Percentiles rank a stretch among this genome's conserved stretches.
Conservation (phyloP, 345 rosid species). For the Gossypium anomalum region DNA sequence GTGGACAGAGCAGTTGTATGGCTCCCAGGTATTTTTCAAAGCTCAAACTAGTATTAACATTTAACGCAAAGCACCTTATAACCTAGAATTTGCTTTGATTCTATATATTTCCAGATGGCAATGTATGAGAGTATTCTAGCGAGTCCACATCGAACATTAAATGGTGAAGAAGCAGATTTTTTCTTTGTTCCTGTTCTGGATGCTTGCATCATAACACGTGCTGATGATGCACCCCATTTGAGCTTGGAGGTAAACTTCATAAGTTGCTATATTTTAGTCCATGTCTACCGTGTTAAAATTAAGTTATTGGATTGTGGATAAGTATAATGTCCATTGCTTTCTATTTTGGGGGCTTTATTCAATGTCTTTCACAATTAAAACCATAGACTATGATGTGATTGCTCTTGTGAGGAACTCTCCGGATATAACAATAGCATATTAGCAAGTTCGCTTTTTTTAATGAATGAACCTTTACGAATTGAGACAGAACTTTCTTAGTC, state of each 20-base stretch:
- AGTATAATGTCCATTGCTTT: background rate
- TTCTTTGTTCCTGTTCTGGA: slow-evolving; percentile 99
- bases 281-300: background rate
- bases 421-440: background rate
- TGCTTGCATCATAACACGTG: slow-evolving; percentile 90
- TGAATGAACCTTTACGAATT: background rate
- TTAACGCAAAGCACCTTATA: slow-evolving; percentile 12
- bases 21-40: slow-evolving; percentile 67
- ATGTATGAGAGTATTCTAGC: slow-evolving; percentile 88
- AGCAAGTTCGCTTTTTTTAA: background rate
- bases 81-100: slow-evolving; percentile 3
- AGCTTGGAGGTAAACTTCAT: slow-evolving; percentile 52
- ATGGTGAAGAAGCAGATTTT: slow-evolving; percentile 93
- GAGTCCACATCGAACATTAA: slow-evolving; percentile 71
- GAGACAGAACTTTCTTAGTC: background rate
- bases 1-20: slow-evolving; percentile 90
- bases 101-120: slow-evolving; percentile 61
- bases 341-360: background rate
- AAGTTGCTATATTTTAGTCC: background rate
- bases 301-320: background rate
- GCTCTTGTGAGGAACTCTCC: background rate
- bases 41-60: slow-evolving; percentile 10
- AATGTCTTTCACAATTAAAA: background rate
- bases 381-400: background rate
- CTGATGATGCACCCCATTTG: slow-evolving; percentile 88